Percentiles rank a stretch among this genome's conserved stretches.
These are phyloP conservation scores for Vitis hybrid DNA, from an alignment of 177 flowering plant genomes.

Conservation along the genomic window DNA sequence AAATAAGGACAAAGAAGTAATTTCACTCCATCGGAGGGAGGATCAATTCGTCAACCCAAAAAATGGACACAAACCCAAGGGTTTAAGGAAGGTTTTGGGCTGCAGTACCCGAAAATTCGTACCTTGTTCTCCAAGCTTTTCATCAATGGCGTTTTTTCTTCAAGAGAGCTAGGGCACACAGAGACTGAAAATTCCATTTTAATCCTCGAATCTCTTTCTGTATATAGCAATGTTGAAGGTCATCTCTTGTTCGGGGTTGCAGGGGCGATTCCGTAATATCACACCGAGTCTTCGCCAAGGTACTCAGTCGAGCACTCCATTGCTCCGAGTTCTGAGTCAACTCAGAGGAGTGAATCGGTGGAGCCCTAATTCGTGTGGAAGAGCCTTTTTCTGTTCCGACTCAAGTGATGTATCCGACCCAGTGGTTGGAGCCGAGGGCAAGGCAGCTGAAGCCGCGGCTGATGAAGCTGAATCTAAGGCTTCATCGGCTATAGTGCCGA, in stretches of 20 bases:
- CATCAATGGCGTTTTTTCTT: slow-evolving; percentile 27
- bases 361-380: slow-evolving; percentile 22
- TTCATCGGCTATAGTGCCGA: slow-evolving; percentile 70
- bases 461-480: slow-evolving; percentile 47
- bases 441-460: slow-evolving; percentile 23
- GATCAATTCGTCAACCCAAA: slow-evolving; percentile 13
- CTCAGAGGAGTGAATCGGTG: slow-evolving; percentile 31
- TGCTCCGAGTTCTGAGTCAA: slow-evolving; percentile 30
- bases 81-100: slow-evolving; percentile 36
- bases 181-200: neutral
- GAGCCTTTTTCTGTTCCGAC: slow-evolving; percentile 65
- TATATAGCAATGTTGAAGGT: slow-evolving; percentile 41
- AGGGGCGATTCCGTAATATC: neutral
- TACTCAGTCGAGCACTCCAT: slow-evolving; percentile 18
- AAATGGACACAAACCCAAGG: slow-evolving; percentile 14
- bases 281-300: slow-evolving; percentile 6
- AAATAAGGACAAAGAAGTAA: too few species aligned
- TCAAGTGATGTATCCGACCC: slow-evolving; percentile 45
- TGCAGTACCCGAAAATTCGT: neutral
- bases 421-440: slow-evolving; percentile 31
- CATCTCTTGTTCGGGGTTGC: slow-evolving; percentile 34
- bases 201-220: neutral
- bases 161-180: neutral
- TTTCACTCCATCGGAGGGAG: neutral
- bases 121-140: neutral